Percentiles rank a stretch among this genome's conserved stretches.
These are phyloP conservation scores for Pichia cephalocereana DNA, from an alignment of 805 yeast genomes.

Conservation along the genomic window DNA sequence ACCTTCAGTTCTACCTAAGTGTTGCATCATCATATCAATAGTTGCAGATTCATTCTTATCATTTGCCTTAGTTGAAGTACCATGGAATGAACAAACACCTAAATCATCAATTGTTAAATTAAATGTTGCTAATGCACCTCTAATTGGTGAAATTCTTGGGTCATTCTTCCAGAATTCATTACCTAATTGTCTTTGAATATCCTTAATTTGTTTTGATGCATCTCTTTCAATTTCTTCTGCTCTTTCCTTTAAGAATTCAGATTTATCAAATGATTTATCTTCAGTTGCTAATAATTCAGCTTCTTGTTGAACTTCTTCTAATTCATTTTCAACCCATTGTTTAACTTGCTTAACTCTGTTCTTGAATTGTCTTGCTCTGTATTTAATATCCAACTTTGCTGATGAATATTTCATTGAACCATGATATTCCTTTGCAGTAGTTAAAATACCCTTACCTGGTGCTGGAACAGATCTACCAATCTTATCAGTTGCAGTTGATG, in stretches of 20 bases:
- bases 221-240: constrained; percentile 81
- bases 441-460: constrained; percentile 98
- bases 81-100: constrained; percentile 97
- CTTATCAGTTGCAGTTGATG: constrained; percentile 97
- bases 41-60: constrained; percentile 97
- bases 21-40: constrained; percentile 84
- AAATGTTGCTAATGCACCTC: constrained; percentile 94
- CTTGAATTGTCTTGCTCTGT: constrained; percentile 87
- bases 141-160: constrained; percentile 90
- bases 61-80: constrained; percentile 97
- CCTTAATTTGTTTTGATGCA: constrained; percentile 73
- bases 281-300: constrained; percentile 42
- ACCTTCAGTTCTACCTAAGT: constrained; percentile 94
- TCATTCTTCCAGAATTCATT: constrained; percentile 86
- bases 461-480: constrained; percentile 99
- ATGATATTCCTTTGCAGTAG: constrained; percentile 92
- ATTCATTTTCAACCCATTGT: constrained; percentile 78
- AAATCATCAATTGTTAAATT: constrained; percentile 90
- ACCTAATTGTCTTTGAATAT: constrained; percentile 92
- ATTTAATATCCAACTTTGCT: constrained; percentile 77
- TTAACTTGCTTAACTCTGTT: constrained; percentile 69
- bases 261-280: constrained; percentile 43
- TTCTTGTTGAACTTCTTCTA: constrained; percentile 61
- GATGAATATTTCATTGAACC: constrained; percentile 71
- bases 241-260: constrained; percentile 63